Conservation (phyloP, 768 basidiomycete genomes). For the Calocera viscosa region DNA sequence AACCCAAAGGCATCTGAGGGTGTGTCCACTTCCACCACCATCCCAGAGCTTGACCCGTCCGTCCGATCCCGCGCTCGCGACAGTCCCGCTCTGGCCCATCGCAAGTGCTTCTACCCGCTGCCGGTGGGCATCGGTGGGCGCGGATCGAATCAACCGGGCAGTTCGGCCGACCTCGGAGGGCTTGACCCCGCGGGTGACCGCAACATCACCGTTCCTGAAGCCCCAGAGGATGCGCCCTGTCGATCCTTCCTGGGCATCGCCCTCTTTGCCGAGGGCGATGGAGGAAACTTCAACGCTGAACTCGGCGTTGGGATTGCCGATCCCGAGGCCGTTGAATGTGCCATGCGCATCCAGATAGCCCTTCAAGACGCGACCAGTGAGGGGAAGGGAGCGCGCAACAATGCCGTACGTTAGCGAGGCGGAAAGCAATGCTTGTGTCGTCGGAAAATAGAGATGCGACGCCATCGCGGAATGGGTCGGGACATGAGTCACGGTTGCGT, state of each 20-base stretch:
- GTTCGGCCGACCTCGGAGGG: neutral
- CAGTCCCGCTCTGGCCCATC: slow-evolving; percentile 18
- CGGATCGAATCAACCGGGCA: neutral
- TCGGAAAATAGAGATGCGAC: slow-evolving; percentile 47
- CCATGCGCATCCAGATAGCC: slow-evolving; percentile 59
- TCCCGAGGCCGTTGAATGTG: slow-evolving; percentile 43
- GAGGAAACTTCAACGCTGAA: slow-evolving; percentile 54
- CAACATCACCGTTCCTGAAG: slow-evolving; percentile 52
- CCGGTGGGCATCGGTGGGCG: neutral
- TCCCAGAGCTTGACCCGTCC: slow-evolving; percentile 68
- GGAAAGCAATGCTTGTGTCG: slow-evolving; percentile 39
- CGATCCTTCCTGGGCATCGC: slow-evolving; percentile 39
- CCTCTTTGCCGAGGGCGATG: slow-evolving; percentile 28
- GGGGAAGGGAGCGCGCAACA: slow-evolving; percentile 57
- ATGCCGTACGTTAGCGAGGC: slow-evolving; percentile 56
- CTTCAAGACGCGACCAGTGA: slow-evolving; percentile 54
- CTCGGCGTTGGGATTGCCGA: slow-evolving; percentile 64
- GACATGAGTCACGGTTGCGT: slow-evolving; percentile 45
- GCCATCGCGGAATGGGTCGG: slow-evolving; percentile 51
- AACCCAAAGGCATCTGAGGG: slow-evolving; percentile 17
- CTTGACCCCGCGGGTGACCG: slow-evolving; percentile 32
- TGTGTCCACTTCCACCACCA: slow-evolving; percentile 31
- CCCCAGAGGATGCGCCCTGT: slow-evolving; percentile 66
- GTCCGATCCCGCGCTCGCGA: slow-evolving; percentile 48
- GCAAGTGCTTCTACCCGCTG: neutral